Evolutionary conservation across 108 stramenopile genomes (phyloP), one percentile per base, ranked within the genome.

Genomic region (Skeletonema tropicum): DNA sequence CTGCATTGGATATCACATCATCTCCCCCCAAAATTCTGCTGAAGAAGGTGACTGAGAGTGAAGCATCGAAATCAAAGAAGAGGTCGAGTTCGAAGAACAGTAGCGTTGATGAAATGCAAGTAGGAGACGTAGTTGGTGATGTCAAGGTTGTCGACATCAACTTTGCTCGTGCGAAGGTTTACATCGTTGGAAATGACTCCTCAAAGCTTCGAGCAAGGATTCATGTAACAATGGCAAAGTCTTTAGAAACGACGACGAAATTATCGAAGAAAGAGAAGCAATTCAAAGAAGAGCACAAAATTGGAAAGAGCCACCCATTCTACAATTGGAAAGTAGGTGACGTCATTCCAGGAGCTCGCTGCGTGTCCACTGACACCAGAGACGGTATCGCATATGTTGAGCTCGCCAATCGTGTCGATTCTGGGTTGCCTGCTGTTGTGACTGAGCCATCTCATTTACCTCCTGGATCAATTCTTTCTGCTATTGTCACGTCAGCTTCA

Each of bases 251-350:
- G 8, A 77, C 46, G 9, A 67, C 49, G 64, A 73, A 79, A 49
- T 60, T 70, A 35, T 77, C 73, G 10, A 86, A 85, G 73, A 86
- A 75, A 58, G 70, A 84, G 25, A 87, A 62, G 55, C 52, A 57
- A 46, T 21, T 49, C 11, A 80, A 74, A 60, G 79, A 74, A 30
- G 79, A 74, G 1, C 60, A 80, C 33, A 75, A 86, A 52, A 89
- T 94, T 33, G 65, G 84, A 30, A 81, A 81, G 31, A 42, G 58
- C 57, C 95, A 96, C 64, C 93, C 93, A 39, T 96, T 96, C 73
- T 85, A 85, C 79, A 84, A 75, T 14, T 79, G 87, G 83, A 87
- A 82, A 57, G 48, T 59, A 4, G 91, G 89, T 12, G 63, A 81
- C 29, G 70, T 80, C 25, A 67, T 96, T 31, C 9, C 59, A 0